Conservation (phyloP, 2,329 filamentous ascomycete species). For the Parafenestella ontariensis region DNA sequence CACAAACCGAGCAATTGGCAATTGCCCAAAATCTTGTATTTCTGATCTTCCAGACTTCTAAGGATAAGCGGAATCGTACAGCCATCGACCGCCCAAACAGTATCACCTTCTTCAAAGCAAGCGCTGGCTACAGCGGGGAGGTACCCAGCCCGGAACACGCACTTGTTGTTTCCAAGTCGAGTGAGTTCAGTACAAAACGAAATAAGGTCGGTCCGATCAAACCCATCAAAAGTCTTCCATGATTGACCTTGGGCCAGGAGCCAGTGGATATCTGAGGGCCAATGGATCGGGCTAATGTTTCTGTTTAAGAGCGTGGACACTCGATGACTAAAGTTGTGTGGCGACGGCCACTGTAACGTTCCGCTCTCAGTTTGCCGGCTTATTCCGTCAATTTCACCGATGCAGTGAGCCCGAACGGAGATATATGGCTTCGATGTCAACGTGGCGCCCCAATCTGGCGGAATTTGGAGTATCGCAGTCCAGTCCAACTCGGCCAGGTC, state of each 20-base stretch:
- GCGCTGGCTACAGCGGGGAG: constrained; percentile 8
- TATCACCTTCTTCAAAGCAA: constrained; percentile 11
- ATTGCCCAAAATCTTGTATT: constrained; percentile 12
- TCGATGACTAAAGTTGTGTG: constrained; percentile 3
- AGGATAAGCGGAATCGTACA: constrained; percentile 13
- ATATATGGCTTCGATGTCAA: constrained; percentile 1
- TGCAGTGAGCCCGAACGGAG: constrained; percentile 12
- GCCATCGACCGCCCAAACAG: constrained; percentile 18
- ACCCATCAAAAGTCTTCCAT: neutral
- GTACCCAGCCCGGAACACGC: constrained; percentile 12
- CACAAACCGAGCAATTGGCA: constrained; percentile 14
- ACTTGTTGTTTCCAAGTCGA: constrained; percentile 3
- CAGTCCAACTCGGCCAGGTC: constrained; percentile 8
- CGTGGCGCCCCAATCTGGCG: neutral
- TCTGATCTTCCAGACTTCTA: neutral
- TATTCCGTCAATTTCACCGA: constrained; percentile 12
- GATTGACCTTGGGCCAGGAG: constrained; percentile 3
- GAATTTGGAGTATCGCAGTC: constrained; percentile 5
- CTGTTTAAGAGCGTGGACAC: constrained; percentile 1
- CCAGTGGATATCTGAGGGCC: constrained; percentile 14
- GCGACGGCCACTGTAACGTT: constrained; percentile 1
- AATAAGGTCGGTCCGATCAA: neutral
- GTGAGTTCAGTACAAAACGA: constrained; percentile 15
- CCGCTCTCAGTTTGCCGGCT: neutral
- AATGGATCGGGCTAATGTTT: neutral